Evolutionary conservation across 2,329 filamentous ascomycete species (phyloP).

Genomic region (Blastomyces percursus): DNA sequence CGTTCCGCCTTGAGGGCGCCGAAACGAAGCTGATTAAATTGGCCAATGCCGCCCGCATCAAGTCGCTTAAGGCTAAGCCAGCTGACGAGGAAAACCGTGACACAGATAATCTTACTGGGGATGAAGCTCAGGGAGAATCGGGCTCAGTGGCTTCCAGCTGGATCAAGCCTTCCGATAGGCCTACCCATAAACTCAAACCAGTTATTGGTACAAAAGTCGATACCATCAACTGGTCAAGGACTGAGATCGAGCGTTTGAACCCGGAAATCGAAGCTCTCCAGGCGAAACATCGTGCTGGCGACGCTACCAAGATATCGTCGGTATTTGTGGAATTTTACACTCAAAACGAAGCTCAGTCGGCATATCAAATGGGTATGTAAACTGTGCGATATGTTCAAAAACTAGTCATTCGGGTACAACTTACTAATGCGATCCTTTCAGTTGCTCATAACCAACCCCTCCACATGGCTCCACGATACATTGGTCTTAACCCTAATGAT

Average conservation of each 20-base stretch:
- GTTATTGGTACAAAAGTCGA: constrained; percentile 82
- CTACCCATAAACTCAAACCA: constrained; percentile 60
- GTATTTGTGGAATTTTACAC: constrained; percentile 85
- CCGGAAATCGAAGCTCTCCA: constrained; percentile 61
- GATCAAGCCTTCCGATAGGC: constrained; percentile 61
- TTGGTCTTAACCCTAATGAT: constrained; percentile 69
- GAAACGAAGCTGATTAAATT: constrained; percentile 76
- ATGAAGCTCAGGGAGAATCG: constrained; percentile 53
- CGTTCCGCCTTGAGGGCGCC: constrained; percentile 71
- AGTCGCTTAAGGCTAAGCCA: constrained; percentile 50
- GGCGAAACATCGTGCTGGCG: constrained; percentile 52
- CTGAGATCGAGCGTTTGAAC: constrained; percentile 63
- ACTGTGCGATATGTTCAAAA: neutral
- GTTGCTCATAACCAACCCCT: constrained; percentile 77
- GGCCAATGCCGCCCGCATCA: constrained; percentile 61
- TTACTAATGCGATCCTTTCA: constrained; percentile 9
- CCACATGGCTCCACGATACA: constrained; percentile 75
- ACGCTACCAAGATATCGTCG: constrained; percentile 56
- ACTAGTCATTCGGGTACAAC: neutral
- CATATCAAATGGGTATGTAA: constrained; percentile 55
- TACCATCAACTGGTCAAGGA: constrained; percentile 80
- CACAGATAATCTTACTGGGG: constrained; percentile 28
- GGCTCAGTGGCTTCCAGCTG: constrained; percentile 45
- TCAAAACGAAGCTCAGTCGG: constrained; percentile 73
- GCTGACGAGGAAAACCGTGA: constrained; percentile 27